Percentiles rank a stretch among this genome's conserved stretches.
Conservation (phyloP, 169 alveolate species). For the Perkinsus marinus region DNA sequence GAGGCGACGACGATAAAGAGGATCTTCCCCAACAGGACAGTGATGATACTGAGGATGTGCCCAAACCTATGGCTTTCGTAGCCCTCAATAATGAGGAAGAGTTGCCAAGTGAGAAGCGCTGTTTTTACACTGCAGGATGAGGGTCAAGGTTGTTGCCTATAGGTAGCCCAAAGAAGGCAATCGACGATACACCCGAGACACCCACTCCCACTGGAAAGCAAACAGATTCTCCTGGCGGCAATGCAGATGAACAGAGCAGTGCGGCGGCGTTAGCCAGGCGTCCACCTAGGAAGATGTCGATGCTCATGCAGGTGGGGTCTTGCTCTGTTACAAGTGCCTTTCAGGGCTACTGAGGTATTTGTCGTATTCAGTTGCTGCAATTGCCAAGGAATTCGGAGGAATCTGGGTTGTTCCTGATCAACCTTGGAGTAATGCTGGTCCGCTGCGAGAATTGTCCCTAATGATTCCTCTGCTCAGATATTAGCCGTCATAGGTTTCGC, state of each 20-base stretch:
- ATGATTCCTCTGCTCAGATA: neutral
- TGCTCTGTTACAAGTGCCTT: too few species aligned
- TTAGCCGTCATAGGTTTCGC: neutral
- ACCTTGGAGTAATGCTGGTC: neutral
- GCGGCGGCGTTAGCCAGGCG: neutral
- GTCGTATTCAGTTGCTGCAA: neutral
- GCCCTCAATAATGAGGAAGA: neutral
- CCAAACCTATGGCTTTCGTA: neutral
- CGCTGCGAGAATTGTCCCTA: neutral
- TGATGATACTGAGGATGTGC: neutral
- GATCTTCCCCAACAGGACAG: neutral
- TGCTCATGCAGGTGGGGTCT: neutral
- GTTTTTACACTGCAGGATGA: too few species aligned
- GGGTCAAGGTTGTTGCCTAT: too few species aligned
- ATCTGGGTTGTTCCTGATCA: neutral
- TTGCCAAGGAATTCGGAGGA: neutral
- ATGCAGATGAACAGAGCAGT: neutral
- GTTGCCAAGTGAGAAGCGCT: too few species aligned
- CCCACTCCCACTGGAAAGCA: too few species aligned
- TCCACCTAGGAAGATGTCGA: neutral
- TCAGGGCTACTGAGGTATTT: neutral
- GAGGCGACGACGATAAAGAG: neutral
- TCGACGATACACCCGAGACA: too few species aligned
- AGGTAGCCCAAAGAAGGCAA: too few species aligned
- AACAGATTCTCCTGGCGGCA: too few species aligned